Conservation (phyloP, 2,329 filamentous ascomycete genomes). For the Westerdykella aurantiaca region DNA sequence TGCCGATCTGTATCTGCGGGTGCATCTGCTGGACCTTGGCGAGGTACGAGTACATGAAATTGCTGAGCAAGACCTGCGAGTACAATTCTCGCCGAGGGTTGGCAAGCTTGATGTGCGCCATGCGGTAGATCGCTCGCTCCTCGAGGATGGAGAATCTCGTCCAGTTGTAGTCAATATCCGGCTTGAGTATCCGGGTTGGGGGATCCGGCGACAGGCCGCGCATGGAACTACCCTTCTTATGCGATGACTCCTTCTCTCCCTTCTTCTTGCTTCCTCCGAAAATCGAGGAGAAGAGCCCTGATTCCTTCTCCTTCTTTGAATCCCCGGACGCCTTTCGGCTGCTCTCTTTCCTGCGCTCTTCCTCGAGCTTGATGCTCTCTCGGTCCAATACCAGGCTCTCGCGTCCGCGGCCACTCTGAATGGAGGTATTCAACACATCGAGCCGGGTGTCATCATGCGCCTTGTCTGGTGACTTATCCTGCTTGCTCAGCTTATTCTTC, state of each 20-base stretch:
- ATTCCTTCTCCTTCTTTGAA: slow-evolving; percentile 80
- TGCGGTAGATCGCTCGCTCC: slow-evolving; percentile 93
- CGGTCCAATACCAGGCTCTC: slow-evolving; percentile 83
- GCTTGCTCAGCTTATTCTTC: slow-evolving; percentile 62
- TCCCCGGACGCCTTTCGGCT: slow-evolving; percentile 63
- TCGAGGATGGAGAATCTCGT: slow-evolving; percentile 91
- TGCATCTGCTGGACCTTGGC: slow-evolving; percentile 99
- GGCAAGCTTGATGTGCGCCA: slow-evolving; percentile 98
- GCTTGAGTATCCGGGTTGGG: slow-evolving; percentile 62
- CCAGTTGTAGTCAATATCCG: slow-evolving; percentile 95
- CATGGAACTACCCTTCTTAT: slow-evolving; percentile 66
- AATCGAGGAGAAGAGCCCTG: slow-evolving; percentile 82
- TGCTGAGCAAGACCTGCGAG: slow-evolving; percentile 92
- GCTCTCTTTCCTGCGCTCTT: slow-evolving; percentile 77
- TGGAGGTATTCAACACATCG: slow-evolving; percentile 81
- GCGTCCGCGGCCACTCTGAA: slow-evolving; percentile 64
- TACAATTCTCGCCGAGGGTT: slow-evolving; percentile 87
- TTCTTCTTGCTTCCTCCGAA: slow-evolving; percentile 91
- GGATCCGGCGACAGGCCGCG: slow-evolving; percentile 75
- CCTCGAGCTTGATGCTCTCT: slow-evolving; percentile 66
- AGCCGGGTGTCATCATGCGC: slow-evolving; percentile 72
- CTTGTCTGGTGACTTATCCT: slow-evolving; percentile 40
- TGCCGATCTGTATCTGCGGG: slow-evolving; percentile 86
- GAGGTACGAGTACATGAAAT: slow-evolving; percentile 99
- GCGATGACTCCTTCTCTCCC: slow-evolving; percentile 64